phyloP scores from a whole-genome alignment of 345 rosid species.

The Gossypium ekmanianum region DNA sequence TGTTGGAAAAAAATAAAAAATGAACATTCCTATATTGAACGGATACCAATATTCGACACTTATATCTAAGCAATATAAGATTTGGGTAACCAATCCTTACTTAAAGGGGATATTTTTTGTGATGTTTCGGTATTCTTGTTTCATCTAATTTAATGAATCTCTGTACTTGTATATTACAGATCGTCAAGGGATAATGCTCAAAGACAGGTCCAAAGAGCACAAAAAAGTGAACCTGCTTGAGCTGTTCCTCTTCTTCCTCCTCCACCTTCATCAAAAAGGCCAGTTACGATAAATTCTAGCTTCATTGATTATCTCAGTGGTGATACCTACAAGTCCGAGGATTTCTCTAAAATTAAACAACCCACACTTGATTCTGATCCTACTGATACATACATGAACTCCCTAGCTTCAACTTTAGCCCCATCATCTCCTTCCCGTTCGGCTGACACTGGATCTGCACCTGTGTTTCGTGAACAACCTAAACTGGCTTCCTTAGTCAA shows the following conservation, averaged over 20 bases:
- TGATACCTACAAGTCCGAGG: constrained; percentile 61
- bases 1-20: too few species aligned
- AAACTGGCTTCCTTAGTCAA: constrained; percentile 37
- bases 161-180: constrained; percentile 32
- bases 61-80: not conserved
- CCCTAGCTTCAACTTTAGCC: constrained; percentile 37
- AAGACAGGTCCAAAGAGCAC: constrained; percentile 41
- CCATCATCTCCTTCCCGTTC: constrained; percentile 22
- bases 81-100: not conserved
- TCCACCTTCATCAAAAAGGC: constrained; percentile 75
- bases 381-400: constrained; percentile 28
- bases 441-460: constrained; percentile 22
- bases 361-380: constrained; percentile 31
- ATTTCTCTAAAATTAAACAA: constrained; percentile 29
- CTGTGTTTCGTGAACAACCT: constrained; percentile 39
- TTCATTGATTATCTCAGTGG: constrained; percentile 84
- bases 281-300: constrained; percentile 46
- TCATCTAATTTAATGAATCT: not conserved
- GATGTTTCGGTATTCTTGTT: not conserved
- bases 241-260: constrained; percentile 72
- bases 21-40: not conserved
- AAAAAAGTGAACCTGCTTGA: constrained; percentile 30
- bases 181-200: constrained; percentile 54
- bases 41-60: not conserved
- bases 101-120: not conserved